Evolutionary conservation across 2,329 filamentous ascomycete genomes (phyloP).

Genomic region (Colletotrichum endophyticum): DNA sequence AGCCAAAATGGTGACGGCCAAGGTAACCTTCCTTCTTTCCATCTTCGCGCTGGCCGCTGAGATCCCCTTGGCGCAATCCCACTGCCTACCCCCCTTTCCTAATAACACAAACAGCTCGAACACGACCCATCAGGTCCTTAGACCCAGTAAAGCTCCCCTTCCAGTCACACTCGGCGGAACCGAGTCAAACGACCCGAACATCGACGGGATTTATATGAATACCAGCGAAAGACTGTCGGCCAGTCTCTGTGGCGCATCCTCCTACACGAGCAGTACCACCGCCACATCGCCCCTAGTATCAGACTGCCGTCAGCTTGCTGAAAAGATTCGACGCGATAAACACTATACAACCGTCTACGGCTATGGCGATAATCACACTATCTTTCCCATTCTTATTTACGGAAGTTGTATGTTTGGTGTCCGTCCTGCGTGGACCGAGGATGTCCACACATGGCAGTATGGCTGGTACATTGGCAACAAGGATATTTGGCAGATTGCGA

Average conservation of each 20-base stretch:
- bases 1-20: neutral
- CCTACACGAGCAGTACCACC: neutral
- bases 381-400: neutral
- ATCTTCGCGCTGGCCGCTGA: neutral
- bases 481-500: neutral
- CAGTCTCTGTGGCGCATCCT: neutral
- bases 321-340: neutral
- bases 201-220: neutral
- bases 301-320: neutral
- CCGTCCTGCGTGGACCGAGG: neutral
- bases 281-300: neutral
- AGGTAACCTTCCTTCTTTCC: neutral
- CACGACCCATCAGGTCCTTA: neutral
- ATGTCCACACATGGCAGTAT: neutral
- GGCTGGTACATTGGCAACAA: neutral
- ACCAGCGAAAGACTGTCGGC: neutral
- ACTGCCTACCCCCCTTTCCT: neutral
- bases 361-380: neutral
- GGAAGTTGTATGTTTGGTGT: conserved; percentile 5
- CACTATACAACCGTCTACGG: neutral
- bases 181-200: neutral
- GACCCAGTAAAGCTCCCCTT: neutral
- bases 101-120: neutral
- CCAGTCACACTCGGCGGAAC: neutral
- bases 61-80: neutral